Evolutionary conservation across 495 filamentous ascomycete genomes (phyloP).

Genomic region (Collariella sp.): DNA sequence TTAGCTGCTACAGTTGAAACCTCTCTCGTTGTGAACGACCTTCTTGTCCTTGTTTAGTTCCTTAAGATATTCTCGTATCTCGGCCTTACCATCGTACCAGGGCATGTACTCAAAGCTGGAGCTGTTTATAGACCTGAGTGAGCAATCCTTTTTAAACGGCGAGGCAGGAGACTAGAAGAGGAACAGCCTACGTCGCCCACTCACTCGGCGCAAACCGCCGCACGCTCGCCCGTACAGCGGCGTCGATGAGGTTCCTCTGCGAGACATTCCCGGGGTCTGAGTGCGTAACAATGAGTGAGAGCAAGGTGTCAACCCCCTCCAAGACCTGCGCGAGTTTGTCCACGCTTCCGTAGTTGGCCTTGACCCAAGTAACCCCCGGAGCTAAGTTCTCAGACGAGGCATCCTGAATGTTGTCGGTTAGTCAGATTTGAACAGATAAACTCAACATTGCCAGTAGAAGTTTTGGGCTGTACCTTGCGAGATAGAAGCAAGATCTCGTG

Average conservation of each 20-base stretch:
- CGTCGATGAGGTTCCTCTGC: constrained; percentile 46
- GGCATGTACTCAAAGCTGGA: constrained; percentile 25
- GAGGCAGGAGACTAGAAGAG: too few species aligned
- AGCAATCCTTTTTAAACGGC: too few species aligned
- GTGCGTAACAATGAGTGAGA: constrained; percentile 44
- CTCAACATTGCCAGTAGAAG: not conserved
- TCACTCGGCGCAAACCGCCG: constrained; percentile 48
- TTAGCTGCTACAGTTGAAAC: not conserved
- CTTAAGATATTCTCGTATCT: constrained; percentile 41
- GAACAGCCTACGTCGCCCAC: constrained; percentile 23
- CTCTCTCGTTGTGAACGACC: constrained; percentile 19
- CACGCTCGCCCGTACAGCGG: constrained; percentile 44
- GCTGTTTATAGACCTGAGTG: not conserved
- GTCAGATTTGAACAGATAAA: too few species aligned
- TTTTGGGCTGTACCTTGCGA: constrained; percentile 21
- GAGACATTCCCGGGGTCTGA: constrained; percentile 26
- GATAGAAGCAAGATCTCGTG: constrained; percentile 45
- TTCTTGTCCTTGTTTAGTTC: constrained; percentile 42
- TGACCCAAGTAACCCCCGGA: constrained; percentile 29
- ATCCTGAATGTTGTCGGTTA: constrained; percentile 3
- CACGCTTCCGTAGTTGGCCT: constrained; percentile 38
- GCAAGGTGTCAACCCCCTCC: constrained; percentile 44
- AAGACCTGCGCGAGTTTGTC: constrained; percentile 31
- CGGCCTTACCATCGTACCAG: constrained; percentile 45
- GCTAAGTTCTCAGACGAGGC: constrained; percentile 3